These are phyloP conservation scores for Talaromyces proteolyticus DNA, from an alignment of 495 filamentous ascomycete species.

Conservation along the genomic window DNA sequence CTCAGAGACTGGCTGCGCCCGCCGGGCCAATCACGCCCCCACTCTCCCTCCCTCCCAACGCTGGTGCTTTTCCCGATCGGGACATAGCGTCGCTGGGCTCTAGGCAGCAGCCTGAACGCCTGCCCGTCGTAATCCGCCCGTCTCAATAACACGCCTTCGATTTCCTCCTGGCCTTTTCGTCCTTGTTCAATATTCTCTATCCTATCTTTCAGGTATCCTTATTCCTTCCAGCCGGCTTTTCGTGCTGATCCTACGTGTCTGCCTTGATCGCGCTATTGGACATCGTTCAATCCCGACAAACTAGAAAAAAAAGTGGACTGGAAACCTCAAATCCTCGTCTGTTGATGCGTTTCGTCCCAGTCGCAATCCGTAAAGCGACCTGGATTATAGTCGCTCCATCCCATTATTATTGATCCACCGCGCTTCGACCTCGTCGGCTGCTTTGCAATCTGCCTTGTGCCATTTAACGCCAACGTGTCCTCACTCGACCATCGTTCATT, in stretches of 20 bases:
- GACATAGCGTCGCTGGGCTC: neutral
- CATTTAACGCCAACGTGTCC: neutral
- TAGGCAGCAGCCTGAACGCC: neutral
- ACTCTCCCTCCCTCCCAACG: too few relatives aligned
- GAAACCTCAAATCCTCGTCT: too few relatives aligned
- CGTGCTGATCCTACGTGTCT: neutral
- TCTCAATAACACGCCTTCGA: neutral
- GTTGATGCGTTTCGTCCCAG: too few relatives aligned
- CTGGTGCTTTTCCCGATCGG: neutral
- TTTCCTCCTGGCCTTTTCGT: neutral
- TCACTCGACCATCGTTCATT: neutral
- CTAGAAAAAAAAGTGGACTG: too few relatives aligned
- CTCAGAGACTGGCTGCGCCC: neutral
- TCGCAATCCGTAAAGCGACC: neutral
- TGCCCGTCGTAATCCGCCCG: neutral
- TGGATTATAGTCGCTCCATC: neutral
- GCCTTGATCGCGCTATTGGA: too few relatives aligned
- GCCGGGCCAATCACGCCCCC: too few relatives aligned
- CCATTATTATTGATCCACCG: neutral
- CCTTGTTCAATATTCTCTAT: neutral
- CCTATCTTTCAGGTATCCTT: neutral
- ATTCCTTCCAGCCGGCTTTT: neutral
- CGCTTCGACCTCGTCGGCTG: neutral
- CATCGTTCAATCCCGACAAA: too few relatives aligned
- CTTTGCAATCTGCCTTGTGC: neutral